Evolutionary conservation across 2,329 filamentous ascomycete species (phyloP), one percentile per base, ranked within the genome.

Genomic region (Hymenoscyphus repandus): DNA sequence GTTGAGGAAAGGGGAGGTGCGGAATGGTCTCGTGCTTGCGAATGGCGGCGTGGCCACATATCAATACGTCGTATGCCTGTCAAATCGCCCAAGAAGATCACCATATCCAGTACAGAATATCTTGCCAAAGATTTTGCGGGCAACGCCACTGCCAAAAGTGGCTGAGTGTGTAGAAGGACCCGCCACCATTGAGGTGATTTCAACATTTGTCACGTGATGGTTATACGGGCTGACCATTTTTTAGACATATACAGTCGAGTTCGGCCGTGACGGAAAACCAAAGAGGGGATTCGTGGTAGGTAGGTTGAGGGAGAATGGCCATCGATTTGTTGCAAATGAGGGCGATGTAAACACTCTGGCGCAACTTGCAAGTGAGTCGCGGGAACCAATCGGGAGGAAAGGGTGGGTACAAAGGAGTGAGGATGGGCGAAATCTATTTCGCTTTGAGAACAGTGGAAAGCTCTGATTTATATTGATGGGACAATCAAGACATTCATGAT

Each of bases 21-120:
- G 64, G 2, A 76, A 70, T 12, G 83, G 80, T 1, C 64, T 87
- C 0, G 69, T 86, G 3, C 72, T 86, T 12, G 83, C 82, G 1
- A 86, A 86, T 58, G 83, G 83, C 0, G 83, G 83, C 0, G 72
- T 80, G 30, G 56, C 84, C n/a, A 83, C 79, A 0, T 83, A 86
- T 61, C 80, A 87, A 61, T 76, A 86, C 59, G 80, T 75, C 2
- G 60, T 86, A 0, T 75, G 79, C 42, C 66, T 87, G 1, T 83
- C 80, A 0, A 72, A 67, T 0, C 57, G 66, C 9, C 74, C 77
- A 7, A 60, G 53, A 32, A 64, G 69, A 6, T 55, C 59, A 2
- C 51, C 61, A 1, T 83, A 83, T 63, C 78, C 79, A 2, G 56
- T 65, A 4, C 56, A 66, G 20, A 73, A 74, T 38, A 70, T 72